Percentiles rank a stretch among this genome's conserved stretches.
These are phyloP conservation scores for Ampelomyces quisqualis DNA, from an alignment of 2,329 filamentous ascomycete genomes.

Conservation along the genomic window DNA sequence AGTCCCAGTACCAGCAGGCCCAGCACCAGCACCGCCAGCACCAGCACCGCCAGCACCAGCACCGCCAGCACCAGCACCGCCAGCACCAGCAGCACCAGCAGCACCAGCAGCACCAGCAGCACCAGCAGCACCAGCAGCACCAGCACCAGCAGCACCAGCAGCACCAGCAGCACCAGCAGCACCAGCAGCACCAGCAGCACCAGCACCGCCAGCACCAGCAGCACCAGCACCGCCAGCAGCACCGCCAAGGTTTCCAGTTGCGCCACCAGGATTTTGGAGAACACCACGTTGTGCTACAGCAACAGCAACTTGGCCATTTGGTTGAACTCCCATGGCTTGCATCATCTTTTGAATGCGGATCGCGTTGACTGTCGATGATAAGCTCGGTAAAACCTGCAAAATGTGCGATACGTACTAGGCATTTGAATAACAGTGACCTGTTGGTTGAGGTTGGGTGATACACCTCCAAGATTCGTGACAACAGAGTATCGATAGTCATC, in stretches of 20 bases:
- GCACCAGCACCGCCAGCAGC: constrained; percentile 11
- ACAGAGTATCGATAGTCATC: constrained; percentile 43
- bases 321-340: constrained; percentile 34
- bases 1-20: too few species aligned
- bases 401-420: constrained; percentile 31
- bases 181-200: constrained; percentile 31
- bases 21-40: too few species aligned
- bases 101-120: too few species aligned
- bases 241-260: constrained; percentile 32
- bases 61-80: too few species aligned
- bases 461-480: constrained; percentile 36
- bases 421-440: constrained; percentile 42
- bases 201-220: background rate
- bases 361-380: constrained; percentile 42
- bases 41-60: too few species aligned
- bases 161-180: constrained; percentile 19
- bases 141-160: too few species aligned
- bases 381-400: too few species aligned
- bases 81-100: too few species aligned
- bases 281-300: constrained; percentile 41
- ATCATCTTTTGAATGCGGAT: constrained; percentile 41
- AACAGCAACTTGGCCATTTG: constrained; percentile 36
- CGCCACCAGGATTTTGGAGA: constrained; percentile 41
- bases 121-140: too few species aligned
- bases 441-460: constrained; percentile 37